A percentile compares a stretch with the other conserved stretches of the same genome.
These are phyloP conservation scores for Exophiala spinifera DNA, from an alignment of 2,329 filamentous ascomycete species.

Conservation along the genomic window DNA sequence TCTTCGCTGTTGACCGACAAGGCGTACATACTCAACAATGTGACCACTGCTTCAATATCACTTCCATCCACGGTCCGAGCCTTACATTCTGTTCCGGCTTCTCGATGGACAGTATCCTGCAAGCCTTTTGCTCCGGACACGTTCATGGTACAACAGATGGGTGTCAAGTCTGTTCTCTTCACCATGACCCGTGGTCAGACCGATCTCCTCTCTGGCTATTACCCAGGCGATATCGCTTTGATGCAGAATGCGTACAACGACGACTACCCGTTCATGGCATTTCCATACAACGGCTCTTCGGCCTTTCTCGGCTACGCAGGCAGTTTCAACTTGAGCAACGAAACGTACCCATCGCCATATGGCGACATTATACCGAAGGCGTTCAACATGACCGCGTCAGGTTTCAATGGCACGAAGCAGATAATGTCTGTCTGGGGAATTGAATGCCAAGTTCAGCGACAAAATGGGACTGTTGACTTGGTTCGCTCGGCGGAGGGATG, in stretches of 20 bases:
- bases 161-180: background rate
- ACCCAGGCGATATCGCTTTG: slow-evolving; percentile 3
- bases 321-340: slow-evolving; percentile 4
- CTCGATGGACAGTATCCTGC: background rate
- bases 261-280: slow-evolving; percentile 1
- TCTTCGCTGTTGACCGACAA: background rate
- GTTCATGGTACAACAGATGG: slow-evolving; percentile 8
- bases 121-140: slow-evolving; percentile 1
- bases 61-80: background rate
- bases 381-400: slow-evolving; percentile 6
- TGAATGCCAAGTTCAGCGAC: background rate
- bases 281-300: background rate
- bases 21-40: background rate
- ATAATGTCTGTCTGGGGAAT: slow-evolving; percentile 12
- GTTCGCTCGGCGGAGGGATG: background rate
- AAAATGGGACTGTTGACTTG: background rate
- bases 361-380: slow-evolving; percentile 1
- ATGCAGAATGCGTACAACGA: slow-evolving; percentile 5
- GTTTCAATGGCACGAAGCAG: slow-evolving; percentile 5
- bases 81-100: background rate
- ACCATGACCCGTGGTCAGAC: background rate
- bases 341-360: background rate
- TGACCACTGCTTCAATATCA: background rate
- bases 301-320: background rate
- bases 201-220: slow-evolving; percentile 2